Evolutionary conservation across 495 filamentous ascomycete species (phyloP).

Genomic region (Penicillium lagena): DNA sequence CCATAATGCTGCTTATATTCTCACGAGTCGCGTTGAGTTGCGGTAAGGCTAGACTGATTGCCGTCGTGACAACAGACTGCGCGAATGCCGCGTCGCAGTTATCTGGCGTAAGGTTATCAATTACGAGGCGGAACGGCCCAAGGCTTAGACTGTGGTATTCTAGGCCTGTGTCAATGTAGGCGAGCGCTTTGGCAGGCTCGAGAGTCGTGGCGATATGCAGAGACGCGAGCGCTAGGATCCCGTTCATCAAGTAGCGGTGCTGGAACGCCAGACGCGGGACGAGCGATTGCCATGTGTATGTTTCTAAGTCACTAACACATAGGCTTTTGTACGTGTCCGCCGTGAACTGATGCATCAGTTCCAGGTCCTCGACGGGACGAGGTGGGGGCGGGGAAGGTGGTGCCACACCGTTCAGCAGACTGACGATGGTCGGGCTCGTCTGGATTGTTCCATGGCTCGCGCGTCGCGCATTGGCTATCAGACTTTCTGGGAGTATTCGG

Average conservation of each 20-base stretch:
- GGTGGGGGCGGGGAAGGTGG: too few relatives aligned
- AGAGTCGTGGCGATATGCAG: constrained; percentile 29
- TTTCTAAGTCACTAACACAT: neutral
- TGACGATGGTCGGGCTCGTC: neutral
- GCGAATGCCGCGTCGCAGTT: constrained; percentile 30
- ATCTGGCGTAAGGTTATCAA: constrained; percentile 20
- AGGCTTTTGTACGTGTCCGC: constrained; percentile 6
- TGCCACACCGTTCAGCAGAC: neutral
- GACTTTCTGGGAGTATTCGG: constrained; percentile 8
- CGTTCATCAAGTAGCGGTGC: constrained; percentile 36
- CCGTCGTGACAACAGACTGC: constrained; percentile 31
- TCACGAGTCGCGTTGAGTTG: constrained; percentile 10
- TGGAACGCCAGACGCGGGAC: constrained; percentile 28
- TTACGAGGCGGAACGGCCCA: constrained; percentile 17
- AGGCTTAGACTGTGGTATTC: constrained; percentile 32
- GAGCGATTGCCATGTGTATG: constrained; percentile 5
- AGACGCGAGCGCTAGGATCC: constrained; percentile 35
- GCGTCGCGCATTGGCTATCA: constrained; percentile 1
- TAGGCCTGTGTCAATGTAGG: constrained; percentile 30
- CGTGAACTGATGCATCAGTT: constrained; percentile 8
- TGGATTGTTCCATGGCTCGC: neutral
- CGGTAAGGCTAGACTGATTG: constrained; percentile 25
- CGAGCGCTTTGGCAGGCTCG: constrained; percentile 19
- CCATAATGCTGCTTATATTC: neutral
- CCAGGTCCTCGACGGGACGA: neutral